These are phyloP conservation scores for Colletotrichum sp. DNA, from an alignment of 2,329 filamentous ascomycete species.

Conservation along the genomic window DNA sequence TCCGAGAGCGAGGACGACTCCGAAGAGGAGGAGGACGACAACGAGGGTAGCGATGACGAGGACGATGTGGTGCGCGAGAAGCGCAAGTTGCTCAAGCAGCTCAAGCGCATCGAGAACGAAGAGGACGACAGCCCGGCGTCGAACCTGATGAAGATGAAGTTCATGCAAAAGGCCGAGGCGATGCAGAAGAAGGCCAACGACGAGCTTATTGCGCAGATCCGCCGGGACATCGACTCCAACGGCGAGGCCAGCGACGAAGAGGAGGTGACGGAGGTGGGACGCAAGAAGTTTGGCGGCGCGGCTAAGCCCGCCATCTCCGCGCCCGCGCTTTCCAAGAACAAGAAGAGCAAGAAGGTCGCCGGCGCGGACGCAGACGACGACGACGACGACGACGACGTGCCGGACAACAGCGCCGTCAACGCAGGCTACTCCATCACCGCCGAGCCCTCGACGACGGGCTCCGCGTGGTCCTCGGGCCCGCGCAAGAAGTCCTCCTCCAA, in stretches of 20 bases:
- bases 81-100: constrained; percentile 47
- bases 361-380: constrained; percentile 27
- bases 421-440: constrained; percentile 26
- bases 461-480: constrained; percentile 47
- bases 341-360: constrained; percentile 33
- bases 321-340: constrained; percentile 27
- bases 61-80: constrained; percentile 40
- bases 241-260: constrained; percentile 57
- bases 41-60: constrained; percentile 61
- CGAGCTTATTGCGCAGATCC: constrained; percentile 72
- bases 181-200: constrained; percentile 81
- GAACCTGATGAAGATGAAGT: constrained; percentile 83
- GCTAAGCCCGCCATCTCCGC: constrained; percentile 36
- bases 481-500: constrained; percentile 34
- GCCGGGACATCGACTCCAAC: constrained; percentile 73
- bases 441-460: constrained; percentile 32
- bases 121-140: constrained; percentile 60
- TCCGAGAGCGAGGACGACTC: constrained; percentile 55
- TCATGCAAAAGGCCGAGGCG: constrained; percentile 91
- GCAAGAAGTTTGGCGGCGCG: constrained; percentile 68
- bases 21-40: constrained; percentile 61
- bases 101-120: constrained; percentile 49
- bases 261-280: constrained; percentile 66
- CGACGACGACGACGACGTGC: constrained; percentile 30
- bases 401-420: constrained; percentile 23